phyloP scores from a whole-genome alignment of 352 stramenopile species.

The Phytophthora podocarpi region DNA sequence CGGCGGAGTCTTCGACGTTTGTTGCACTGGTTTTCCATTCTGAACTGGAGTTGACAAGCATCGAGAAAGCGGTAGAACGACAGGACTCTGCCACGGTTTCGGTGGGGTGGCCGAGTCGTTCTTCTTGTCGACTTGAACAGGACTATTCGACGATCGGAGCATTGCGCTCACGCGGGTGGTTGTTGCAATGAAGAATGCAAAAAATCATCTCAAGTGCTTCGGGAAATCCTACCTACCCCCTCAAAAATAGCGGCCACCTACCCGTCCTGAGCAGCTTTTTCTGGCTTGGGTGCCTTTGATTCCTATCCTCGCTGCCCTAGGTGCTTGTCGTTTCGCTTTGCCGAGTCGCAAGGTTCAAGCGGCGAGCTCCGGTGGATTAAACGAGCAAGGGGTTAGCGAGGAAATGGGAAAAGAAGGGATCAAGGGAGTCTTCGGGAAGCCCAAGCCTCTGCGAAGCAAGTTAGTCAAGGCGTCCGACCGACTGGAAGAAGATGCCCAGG shows the following conservation, averaged over 20 bases:
- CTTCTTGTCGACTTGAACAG: constrained; percentile 12
- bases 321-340: constrained; percentile 27
- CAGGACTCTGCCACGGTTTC: constrained; percentile 28
- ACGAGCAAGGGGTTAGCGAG: too few relatives aligned
- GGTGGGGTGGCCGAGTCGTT: constrained; percentile 21
- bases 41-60: constrained; percentile 63
- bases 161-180: constrained; percentile 22
- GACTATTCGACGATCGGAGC: constrained; percentile 12
- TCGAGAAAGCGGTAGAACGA: constrained; percentile 53
- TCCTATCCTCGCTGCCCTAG: not conserved
- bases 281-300: not conserved
- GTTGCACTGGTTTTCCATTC: constrained; percentile 26
- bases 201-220: constrained; percentile 4
- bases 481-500: constrained; percentile 74
- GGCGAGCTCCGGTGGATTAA: not conserved
- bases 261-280: constrained; percentile 15
- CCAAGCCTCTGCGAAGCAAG: constrained; percentile 17
- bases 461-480: constrained; percentile 47
- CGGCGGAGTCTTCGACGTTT: constrained; percentile 2
- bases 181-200: constrained; percentile 27
- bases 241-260: constrained; percentile 29
- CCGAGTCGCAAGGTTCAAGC: constrained; percentile 23
- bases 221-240: too few relatives aligned
- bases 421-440: constrained; percentile 34
- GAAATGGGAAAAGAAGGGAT: constrained; percentile 38